Evolutionary conservation across 495 filamentous ascomycete genomes (phyloP), one percentile per base, ranked within the genome.

Genomic region (Immersiella caudata): DNA sequence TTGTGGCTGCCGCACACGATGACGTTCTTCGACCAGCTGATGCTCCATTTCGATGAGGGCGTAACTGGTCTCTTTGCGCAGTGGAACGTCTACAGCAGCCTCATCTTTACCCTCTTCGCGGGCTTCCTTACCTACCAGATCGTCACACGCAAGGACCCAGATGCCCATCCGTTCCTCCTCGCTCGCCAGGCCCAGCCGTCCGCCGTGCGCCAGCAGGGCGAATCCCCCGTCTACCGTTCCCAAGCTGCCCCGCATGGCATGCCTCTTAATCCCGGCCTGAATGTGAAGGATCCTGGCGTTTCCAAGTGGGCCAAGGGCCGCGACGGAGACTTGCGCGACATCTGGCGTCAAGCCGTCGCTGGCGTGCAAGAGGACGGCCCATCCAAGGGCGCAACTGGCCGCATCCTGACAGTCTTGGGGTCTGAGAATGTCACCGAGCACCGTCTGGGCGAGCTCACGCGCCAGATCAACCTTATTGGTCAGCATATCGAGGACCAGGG

Each of bases 111-210:
- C 36, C 80, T 90, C 69, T 78, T 93, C 25, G 80, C 86, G 67
- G 74, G 78, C 24, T 67, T 84, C 33, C 29, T 83, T 27, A 76
- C 80, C 11, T 91, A 91, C 72, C 87, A 81, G 64, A 72, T 84
- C 60, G 70, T 77, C 52, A 80, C 76, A 50, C 75, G 75, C 21
- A 76, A 78, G 35, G 93, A 97, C 40, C 91, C 96, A 0, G 95
- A 98, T 79, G 89, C 90, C 11, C 94, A 98, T 76, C 96, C 95
- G 7, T 87, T 96, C 71, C 85, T 97, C 24, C 88, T 99, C 49
- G 89, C 91, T 60, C 88, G 95, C 40, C 95, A 98, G 79, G 87
- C 92, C 27, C 84, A 89, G 59, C 81, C 88, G 49, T 89, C 91
- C 12, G 87, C 89, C 7, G 89, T 99, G 29, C 88, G 96, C 68